Evolutionary conservation across 345 rosid species (phyloP).

Genomic region (Raphanus raphanistrum): DNA sequence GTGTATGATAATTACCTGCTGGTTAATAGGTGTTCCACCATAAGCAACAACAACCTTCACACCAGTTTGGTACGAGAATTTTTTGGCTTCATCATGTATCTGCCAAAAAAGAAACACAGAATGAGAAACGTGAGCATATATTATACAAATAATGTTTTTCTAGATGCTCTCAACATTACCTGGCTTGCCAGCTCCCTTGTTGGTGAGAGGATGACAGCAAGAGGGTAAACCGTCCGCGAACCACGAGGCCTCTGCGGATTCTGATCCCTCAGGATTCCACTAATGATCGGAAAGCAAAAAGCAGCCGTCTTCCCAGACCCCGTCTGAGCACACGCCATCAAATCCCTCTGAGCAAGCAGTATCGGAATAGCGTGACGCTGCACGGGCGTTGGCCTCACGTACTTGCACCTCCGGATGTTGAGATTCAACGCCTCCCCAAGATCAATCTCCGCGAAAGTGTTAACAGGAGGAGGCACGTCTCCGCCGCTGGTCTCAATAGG

Average conservation of each 20-base stretch:
- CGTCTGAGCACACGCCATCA: constrained; percentile 99
- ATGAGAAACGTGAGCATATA: constrained; percentile 3
- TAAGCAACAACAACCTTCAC: constrained; percentile 97
- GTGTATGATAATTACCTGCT: constrained; percentile 56
- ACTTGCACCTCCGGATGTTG: constrained; percentile 91
- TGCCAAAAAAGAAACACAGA: constrained; percentile 35
- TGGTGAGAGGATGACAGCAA: constrained; percentile 96
- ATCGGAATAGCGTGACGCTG: constrained; percentile 96
- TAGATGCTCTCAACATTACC: constrained; percentile 41
- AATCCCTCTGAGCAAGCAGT: constrained; percentile 71
- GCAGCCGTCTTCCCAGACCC: constrained; percentile 99
- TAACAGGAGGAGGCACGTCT: constrained; percentile 87
- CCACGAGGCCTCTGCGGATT: constrained; percentile 77
- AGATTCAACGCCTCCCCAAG: constrained; percentile 84
- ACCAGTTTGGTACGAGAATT: constrained; percentile 97
- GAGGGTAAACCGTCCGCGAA: constrained; percentile 81
- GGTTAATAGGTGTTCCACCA: constrained; percentile 95
- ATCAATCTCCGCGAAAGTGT: constrained; percentile 93
- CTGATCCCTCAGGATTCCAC: constrained; percentile 82
- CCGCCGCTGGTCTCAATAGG: constrained; percentile 97
- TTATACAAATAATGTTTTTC: background rate
- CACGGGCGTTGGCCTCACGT: constrained; percentile 95
- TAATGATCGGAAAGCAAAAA: constrained; percentile 94
- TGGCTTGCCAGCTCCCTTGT: constrained; percentile 96
- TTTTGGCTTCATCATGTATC: constrained; percentile 98